Percentiles rank a stretch among this genome's conserved stretches.
phyloP scores from a whole-genome alignment of 371 early-diverging fungal species.

The Mortierella sp. region DNA sequence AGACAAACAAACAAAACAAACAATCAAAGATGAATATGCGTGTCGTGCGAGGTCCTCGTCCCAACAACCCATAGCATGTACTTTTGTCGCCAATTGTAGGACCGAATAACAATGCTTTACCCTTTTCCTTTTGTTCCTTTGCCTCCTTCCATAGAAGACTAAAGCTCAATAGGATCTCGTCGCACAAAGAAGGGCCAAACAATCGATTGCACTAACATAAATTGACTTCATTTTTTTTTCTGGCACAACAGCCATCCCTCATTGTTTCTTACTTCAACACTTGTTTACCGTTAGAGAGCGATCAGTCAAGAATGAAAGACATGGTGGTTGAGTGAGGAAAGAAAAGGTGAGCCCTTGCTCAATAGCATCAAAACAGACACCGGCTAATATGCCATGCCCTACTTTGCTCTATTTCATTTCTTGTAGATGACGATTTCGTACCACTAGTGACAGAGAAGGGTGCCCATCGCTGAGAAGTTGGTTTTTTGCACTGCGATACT shows the following conservation, averaged over 20 bases:
- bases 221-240: background rate
- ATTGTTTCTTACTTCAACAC: background rate
- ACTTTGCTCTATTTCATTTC: background rate
- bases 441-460: background rate
- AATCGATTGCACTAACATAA: background rate
- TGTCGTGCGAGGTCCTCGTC: background rate
- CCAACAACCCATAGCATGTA: background rate
- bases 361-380: background rate
- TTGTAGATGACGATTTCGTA: background rate
- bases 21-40: background rate
- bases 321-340: background rate
- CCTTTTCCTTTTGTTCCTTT: background rate
- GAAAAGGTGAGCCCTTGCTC: background rate
- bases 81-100: too few species aligned
- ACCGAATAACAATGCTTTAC: background rate
- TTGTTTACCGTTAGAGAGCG: background rate
- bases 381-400: background rate
- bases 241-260: background rate
- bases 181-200: background rate
- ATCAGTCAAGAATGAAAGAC: background rate
- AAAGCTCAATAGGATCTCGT: background rate
- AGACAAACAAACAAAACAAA: background rate
- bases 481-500: too few species aligned
- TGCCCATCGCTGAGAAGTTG: too few species aligned
- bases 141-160: background rate